Evolutionary conservation across 2,329 filamentous ascomycete genomes (phyloP).

Genomic region (Endocalyx cinctus): DNA sequence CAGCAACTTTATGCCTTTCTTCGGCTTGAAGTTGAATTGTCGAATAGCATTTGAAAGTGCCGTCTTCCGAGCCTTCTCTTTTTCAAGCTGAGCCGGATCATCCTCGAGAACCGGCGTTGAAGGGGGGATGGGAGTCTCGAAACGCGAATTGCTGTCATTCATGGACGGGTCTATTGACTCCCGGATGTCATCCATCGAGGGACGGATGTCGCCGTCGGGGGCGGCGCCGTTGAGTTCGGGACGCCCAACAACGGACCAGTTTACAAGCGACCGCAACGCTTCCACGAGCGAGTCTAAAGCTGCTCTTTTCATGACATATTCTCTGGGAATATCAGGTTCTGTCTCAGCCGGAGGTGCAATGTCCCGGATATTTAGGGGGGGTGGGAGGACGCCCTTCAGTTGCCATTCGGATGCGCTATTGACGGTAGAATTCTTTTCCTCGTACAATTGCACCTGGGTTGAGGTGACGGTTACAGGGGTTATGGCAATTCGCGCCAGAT

Average conservation of each 20-base stretch:
- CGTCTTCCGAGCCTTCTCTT: slow-evolving; percentile 89
- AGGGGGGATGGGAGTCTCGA: slow-evolving; percentile 54
- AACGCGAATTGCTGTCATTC: slow-evolving; percentile 56
- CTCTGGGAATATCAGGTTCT: slow-evolving; percentile 73
- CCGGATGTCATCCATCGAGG: slow-evolving; percentile 52
- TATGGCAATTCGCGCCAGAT: slow-evolving; percentile 82
- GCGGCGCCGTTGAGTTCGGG: slow-evolving; percentile 55
- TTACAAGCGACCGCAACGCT: slow-evolving; percentile 81
- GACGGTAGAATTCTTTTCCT: slow-evolving; percentile 66
- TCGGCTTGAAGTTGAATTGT: slow-evolving; percentile 97
- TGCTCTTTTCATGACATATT: slow-evolving; percentile 87
- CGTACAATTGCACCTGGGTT: slow-evolving; percentile 78
- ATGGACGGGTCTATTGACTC: slow-evolving; percentile 72
- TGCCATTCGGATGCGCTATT: slow-evolving; percentile 73
- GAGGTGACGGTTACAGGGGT: slow-evolving; percentile 70
- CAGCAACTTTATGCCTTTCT: slow-evolving; percentile 81
- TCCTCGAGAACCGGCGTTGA: slow-evolving; percentile 74
- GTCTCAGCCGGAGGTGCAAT: slow-evolving; percentile 57
- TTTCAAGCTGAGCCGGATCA: slow-evolving; percentile 90
- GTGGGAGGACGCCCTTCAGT: slow-evolving; percentile 76
- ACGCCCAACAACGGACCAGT: slow-evolving; percentile 71
- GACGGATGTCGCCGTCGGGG: slow-evolving; percentile 46
- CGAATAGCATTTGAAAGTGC: slow-evolving; percentile 83
- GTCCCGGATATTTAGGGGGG: slow-evolving; percentile 75
- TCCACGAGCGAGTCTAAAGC: slow-evolving; percentile 86